Evolutionary conservation across 2,329 filamentous ascomycete genomes (phyloP).

Genomic region (Mollisia scopiformis): DNA sequence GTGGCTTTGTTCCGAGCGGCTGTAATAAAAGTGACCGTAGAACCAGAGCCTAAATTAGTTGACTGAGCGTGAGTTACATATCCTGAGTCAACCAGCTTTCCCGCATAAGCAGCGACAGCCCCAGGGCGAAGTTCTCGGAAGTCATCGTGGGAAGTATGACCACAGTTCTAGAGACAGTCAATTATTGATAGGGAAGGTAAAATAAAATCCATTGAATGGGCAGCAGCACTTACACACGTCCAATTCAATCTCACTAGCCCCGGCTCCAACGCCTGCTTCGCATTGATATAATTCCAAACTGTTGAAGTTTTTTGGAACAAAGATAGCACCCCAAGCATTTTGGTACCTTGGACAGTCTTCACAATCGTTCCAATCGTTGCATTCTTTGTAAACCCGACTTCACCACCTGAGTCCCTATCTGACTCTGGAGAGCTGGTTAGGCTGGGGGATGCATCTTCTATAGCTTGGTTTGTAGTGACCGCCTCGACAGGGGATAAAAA

Average conservation of each 20-base stretch:
- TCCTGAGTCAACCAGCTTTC: not conserved
- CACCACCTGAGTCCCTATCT: too few relatives aligned
- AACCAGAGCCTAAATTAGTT: not conserved
- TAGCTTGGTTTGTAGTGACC: too few relatives aligned
- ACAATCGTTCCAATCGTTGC: too few relatives aligned
- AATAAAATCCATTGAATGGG: not conserved
- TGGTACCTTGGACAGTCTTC: too few relatives aligned
- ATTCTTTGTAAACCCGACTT: too few relatives aligned
- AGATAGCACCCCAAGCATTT: too few relatives aligned
- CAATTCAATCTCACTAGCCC: not conserved
- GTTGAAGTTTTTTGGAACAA: not conserved
- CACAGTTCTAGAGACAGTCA: not conserved
- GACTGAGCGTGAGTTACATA: not conserved
- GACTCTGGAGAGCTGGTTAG: too few relatives aligned
- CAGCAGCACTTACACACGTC: not conserved
- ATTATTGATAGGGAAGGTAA: not conserved
- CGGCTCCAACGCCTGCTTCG: not conserved
- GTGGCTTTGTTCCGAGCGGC: not conserved
- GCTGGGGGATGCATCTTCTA: too few relatives aligned
- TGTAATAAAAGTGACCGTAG: not conserved
- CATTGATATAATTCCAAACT: not conserved
- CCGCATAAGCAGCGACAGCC: not conserved
- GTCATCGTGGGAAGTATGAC: constrained; percentile 1
- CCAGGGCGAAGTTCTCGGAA: not conserved
- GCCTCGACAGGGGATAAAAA: too few relatives aligned